Base-by-base conservation (phyloP, 192 early-diverging fungal species). In the Glomus cerebriforme region DNA sequence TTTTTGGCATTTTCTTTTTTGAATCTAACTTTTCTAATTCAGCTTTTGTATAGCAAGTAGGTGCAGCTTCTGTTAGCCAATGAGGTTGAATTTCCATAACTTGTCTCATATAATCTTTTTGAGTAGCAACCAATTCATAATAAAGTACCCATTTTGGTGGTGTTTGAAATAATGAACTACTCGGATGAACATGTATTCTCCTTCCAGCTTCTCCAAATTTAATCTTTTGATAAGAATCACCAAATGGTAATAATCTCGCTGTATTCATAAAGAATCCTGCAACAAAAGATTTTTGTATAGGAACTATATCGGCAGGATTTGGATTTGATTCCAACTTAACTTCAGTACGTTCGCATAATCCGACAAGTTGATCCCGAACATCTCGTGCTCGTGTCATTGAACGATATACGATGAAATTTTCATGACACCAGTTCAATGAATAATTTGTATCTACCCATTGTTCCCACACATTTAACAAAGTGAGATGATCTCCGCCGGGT, bases 231-330 rank as follows among this genome's bases (percentile, higher is more conserved):
- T 99, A 99, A 27, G 90, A 92, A 73, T 98, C 97, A 35, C 95
- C 96, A n/a, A 92, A 92, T 63, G 90, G 88, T 47, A 92, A 92
- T 26, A 98, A 81, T 54, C 94, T 84, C 4, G 95, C 95, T 34
- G 93, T 91, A 86, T 99, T 94, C 86, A 96, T 97, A 82, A 99
- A 99, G 86, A 96, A 99, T 4, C 98, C 98, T 4, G 98, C 86
- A 6, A 95, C 92, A 63, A 99, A 85, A 19, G 97, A 92, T 84
- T 98, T 99, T 75, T 94, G 94, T 49, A 99, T 94, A 26, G 94
- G 95, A 1, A 90, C 86, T 0, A 93, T 95, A 77, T 98, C 96
- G 35, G 83, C 86, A 17, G 97, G 92, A 73, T 98, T 94, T 7
- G 92, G 89, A 63, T 94, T 96, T n/a, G 90, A 80, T 22, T 95